A percentile compares a stretch with the other conserved stretches of the same genome.
Conservation (phyloP, 2,329 filamentous ascomycete species). For the Ophiosphaerella narmari region DNA sequence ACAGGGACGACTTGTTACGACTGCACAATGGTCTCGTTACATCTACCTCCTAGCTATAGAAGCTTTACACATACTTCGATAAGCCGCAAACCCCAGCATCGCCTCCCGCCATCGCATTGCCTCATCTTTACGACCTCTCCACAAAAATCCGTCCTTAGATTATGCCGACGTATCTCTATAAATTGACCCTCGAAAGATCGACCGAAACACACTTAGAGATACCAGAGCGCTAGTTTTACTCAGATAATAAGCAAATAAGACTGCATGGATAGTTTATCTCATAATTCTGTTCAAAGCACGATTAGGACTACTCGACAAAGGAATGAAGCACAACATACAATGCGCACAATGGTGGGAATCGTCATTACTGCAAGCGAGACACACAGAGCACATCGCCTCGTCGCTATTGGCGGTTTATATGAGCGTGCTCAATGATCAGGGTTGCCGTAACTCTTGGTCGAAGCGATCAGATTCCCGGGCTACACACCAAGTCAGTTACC, state of each 20-base stretch:
- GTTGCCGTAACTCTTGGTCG: conserved; percentile 7
- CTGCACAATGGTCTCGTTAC: neutral
- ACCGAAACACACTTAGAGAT: neutral
- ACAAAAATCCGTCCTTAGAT: neutral
- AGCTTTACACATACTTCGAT: neutral
- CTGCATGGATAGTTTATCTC: too few relatives aligned
- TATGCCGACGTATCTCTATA: neutral
- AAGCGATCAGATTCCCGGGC: conserved; percentile 12
- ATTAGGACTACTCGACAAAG: too few relatives aligned
- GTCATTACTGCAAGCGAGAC: too few relatives aligned
- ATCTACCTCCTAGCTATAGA: conserved; percentile 1
- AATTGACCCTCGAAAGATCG: neutral
- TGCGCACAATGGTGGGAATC: too few relatives aligned
- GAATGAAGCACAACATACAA: too few relatives aligned
- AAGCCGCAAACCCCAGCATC: neutral
- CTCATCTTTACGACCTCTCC: neutral
- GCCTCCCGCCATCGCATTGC: neutral
- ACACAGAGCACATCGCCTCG: neutral
- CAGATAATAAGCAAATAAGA: too few relatives aligned
- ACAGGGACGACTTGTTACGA: neutral
- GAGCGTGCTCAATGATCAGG: neutral
- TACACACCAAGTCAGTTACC: conserved; percentile 1
- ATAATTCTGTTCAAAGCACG: too few relatives aligned
- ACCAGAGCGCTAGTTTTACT: too few relatives aligned
- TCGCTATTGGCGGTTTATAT: neutral